Percentiles rank a stretch among this genome's conserved stretches.
Conservation (phyloP, 108 stramenopile species). For the Skeletonema tropicum region DNA sequence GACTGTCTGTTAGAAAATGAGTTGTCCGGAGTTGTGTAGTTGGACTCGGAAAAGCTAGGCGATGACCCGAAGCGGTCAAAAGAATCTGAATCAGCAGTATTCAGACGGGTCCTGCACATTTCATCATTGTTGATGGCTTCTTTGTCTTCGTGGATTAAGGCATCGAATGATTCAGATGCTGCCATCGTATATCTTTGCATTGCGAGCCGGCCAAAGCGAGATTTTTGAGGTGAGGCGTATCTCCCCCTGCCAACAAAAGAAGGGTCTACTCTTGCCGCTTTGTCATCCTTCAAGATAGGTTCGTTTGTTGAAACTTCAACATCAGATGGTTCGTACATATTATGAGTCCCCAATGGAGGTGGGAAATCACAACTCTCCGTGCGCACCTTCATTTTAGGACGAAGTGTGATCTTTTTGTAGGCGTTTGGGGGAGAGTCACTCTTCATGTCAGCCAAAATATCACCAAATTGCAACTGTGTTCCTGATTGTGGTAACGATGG, state of each 20-base stretch:
- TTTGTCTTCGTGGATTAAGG: not conserved
- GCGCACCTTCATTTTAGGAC: constrained; percentile 8
- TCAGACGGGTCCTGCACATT: not conserved
- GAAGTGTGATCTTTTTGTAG: not conserved
- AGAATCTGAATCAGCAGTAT: not conserved
- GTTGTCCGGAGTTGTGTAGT: constrained; percentile 5
- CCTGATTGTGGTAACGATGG: not conserved
- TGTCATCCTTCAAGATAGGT: not conserved
- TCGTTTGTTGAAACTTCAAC: not conserved
- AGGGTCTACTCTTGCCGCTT: not conserved
- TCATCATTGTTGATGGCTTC: not conserved
- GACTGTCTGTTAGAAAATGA: not conserved
- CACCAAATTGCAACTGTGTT: not conserved
- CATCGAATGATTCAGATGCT: constrained; percentile 5
- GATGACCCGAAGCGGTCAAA: not conserved
- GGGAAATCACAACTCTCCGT: not conserved
- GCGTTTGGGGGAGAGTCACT: not conserved
- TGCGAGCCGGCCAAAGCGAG: not conserved
- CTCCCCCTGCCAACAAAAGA: not conserved
- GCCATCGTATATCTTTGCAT: not conserved
- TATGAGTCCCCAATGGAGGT: not conserved
- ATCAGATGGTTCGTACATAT: not conserved
- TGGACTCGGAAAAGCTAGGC: not conserved
- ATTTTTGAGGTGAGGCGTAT: not conserved
- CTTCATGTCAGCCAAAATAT: not conserved